These are phyloP conservation scores for Aspergillus sp. DNA, from an alignment of 2,329 filamentous ascomycete species.

Conservation along the genomic window DNA sequence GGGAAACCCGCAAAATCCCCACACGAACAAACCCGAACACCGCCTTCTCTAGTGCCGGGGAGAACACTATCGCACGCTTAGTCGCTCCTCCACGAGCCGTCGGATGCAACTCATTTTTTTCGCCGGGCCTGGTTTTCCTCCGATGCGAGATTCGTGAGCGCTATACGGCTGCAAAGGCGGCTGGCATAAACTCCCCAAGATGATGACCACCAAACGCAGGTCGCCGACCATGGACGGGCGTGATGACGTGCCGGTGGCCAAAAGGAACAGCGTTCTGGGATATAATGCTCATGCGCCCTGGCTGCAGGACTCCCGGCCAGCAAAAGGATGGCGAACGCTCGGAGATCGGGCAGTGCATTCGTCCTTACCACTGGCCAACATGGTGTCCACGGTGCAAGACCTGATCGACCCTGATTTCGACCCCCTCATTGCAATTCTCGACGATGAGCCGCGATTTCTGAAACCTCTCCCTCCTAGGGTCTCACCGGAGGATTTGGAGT, in stretches of 20 bases:
- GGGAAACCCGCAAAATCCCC: conserved; percentile 22
- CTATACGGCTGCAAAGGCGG: conserved; percentile 7
- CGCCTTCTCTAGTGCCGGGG: conserved; percentile 22
- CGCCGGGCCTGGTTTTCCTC: neutral
- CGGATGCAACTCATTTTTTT: neutral
- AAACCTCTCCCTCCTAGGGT: conserved; percentile 74
- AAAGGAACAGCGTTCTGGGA: conserved; percentile 25
- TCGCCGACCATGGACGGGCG: conserved; percentile 19
- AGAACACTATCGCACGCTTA: conserved; percentile 4
- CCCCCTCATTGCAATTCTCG: conserved; percentile 35
- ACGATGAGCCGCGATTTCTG: conserved; percentile 60
- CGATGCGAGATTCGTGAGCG: neutral
- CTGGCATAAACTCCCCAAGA: conserved; percentile 17
- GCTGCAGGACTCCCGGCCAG: conserved; percentile 26
- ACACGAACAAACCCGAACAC: conserved; percentile 23
- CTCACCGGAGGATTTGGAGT: conserved; percentile 73
- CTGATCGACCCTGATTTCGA: conserved; percentile 40
- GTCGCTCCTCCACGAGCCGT: neutral
- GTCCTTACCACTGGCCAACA: conserved; percentile 35
- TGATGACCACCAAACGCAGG: conserved; percentile 29
- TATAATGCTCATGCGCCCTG: conserved; percentile 33
- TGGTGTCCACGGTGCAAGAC: conserved; percentile 39
- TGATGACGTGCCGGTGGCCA: conserved; percentile 17
- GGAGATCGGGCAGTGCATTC: conserved; percentile 29
- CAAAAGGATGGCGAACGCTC: conserved; percentile 26